phyloP scores from a whole-genome alignment of 306 rosid species.

The Canavalia ensiformis region DNA sequence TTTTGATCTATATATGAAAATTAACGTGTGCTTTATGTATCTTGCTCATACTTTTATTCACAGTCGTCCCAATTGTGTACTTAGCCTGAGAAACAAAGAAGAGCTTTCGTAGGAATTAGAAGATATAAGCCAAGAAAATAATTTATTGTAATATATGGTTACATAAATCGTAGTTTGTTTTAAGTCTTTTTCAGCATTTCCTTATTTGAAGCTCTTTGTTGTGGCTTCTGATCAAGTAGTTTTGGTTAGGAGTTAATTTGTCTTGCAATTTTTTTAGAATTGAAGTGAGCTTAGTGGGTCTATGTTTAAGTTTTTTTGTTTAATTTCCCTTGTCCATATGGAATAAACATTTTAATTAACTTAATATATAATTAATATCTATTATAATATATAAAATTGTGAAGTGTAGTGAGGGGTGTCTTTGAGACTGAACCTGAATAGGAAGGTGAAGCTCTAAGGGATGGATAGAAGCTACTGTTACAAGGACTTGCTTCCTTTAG shows the following conservation, averaged over 20 bases:
- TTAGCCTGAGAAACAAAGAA: background rate
- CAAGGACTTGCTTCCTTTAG: slow-evolving; percentile 66
- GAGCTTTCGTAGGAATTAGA: background rate
- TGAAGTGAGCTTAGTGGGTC: background rate
- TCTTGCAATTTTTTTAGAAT: background rate
- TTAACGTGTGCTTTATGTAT: background rate
- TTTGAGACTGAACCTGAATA: background rate
- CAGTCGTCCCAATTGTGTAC: slow-evolving; percentile 29
- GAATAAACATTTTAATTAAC: background rate
- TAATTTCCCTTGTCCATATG: too few species aligned
- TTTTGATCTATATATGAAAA: background rate
- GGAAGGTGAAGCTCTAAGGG: background rate
- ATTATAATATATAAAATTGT: background rate
- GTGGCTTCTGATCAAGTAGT: slow-evolving; percentile 7
- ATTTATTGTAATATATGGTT: background rate
- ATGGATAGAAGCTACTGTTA: slow-evolving; percentile 55
- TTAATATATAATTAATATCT: background rate
- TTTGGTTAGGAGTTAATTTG: background rate
- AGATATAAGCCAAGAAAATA: background rate
- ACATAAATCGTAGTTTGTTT: background rate
- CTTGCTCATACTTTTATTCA: background rate
- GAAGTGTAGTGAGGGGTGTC: background rate
- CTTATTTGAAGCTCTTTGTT: slow-evolving; percentile 9
- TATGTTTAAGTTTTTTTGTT: background rate
- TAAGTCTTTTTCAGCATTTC: background rate